Evolutionary conservation across 768 basidiomycete species (phyloP).

Genomic region (Cystofilobasidium macerans): DNA sequence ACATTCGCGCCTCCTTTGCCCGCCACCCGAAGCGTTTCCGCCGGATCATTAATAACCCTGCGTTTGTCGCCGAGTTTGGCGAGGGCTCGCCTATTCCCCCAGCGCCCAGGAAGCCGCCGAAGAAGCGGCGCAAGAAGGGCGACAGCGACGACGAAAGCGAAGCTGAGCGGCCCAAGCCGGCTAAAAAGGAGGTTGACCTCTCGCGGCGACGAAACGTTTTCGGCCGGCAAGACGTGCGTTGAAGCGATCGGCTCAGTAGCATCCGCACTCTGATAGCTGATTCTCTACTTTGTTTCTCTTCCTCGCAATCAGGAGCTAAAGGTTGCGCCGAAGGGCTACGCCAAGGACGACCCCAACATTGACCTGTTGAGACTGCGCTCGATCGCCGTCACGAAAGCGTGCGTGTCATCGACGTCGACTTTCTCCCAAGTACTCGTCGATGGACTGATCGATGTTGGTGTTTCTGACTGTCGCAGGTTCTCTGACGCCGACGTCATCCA

Average conservation of each 20-base stretch:
- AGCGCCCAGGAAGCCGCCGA: slow-evolving; percentile 35
- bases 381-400: slow-evolving; percentile 59
- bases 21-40: slow-evolving; percentile 42
- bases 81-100: slow-evolving; percentile 9
- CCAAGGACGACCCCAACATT: slow-evolving; percentile 55
- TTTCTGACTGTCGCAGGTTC: slow-evolving; percentile 52
- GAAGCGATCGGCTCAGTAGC: too few relatives aligned
- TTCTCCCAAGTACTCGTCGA: slow-evolving; percentile 23
- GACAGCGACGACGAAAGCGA: slow-evolving; percentile 14
- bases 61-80: slow-evolving; percentile 48
- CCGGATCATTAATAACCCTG: slow-evolving; percentile 52
- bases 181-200: slow-evolving; percentile 1
- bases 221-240: slow-evolving; percentile 62
- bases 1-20: background rate
- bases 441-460: too few relatives aligned
- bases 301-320: slow-evolving; percentile 26
- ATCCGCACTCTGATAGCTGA: too few relatives aligned
- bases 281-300: too few relatives aligned
- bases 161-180: background rate
- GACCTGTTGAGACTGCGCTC: slow-evolving; percentile 77
- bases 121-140: slow-evolving; percentile 32
- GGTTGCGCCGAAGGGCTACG: slow-evolving; percentile 20
- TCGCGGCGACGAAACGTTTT: slow-evolving; percentile 59
- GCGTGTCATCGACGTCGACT: slow-evolving; percentile 28
- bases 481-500: slow-evolving; percentile 60